Evolutionary conservation across 495 filamentous ascomycete species (phyloP), one percentile per base, ranked within the genome.

Genomic region (Rusavskia elegans): DNA sequence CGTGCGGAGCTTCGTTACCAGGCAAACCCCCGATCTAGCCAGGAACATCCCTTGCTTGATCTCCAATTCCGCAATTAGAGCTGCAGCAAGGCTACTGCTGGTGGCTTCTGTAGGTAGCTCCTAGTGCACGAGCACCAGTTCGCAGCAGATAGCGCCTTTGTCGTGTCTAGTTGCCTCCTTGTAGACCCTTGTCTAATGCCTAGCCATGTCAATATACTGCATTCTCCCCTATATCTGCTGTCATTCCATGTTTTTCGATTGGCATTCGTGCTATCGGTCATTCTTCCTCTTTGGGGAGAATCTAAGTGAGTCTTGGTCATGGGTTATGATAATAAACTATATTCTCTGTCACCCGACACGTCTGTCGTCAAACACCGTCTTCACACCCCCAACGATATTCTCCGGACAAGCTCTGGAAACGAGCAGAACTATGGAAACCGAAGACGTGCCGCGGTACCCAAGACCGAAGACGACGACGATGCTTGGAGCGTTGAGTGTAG

Each of bases 331-430:
- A 44, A 46, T 50, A 57, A 62, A 65, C 48, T 59, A 55, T 59
- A 59, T 48, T 60, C 71, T 6, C 54, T 71, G 29, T 68, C 62
- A 5, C 71, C 69, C 9, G 69, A 72, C 52, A 66, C 64, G 53
- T 66, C 69, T 40, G 59, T 59, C 14, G 44, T 59, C 17, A 23
- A 23, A 49, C 27, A 13, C n/a, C 45, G 44, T 48, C 21, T 36
- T 16, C 17, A 45, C 25, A 50, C 41, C 46, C 38, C 49, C 49
- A 52, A 53, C 21, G 48, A 61, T 50, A 57, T 62, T 8, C 53
- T 70, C n/a, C 62, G 66, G 50, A 61, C 63, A 37, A 58, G 59
- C n/a, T 65, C 59, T 19, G 65, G 59, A 35, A 70, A 70, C 44
- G 57, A 61, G 29, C 20, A 46, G 16, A 46, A 21, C 21, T 11